Base-by-base conservation (phyloP, 176 grass and related monocot species). In the Poa pratensis region DNA sequence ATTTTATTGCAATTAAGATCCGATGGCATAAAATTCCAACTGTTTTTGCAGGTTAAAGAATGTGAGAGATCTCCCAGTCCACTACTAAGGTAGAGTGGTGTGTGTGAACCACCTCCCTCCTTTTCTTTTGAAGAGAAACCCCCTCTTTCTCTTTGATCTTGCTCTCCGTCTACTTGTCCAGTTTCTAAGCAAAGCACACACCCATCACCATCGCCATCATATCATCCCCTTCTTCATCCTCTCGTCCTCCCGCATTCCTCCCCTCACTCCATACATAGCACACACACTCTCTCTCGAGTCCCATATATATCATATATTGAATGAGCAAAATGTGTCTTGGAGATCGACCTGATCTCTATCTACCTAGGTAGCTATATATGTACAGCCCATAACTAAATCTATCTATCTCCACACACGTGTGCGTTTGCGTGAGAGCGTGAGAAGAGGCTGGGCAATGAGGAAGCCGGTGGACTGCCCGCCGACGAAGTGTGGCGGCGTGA, bases 161-260 rank as follows among this genome's bases (percentile, higher is more conserved):
- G 39, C 87, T 87, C 76, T 70, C 46, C 37, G 55, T 69, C 72
- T 71, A 70, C 73, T 98, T 94, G 81, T 92, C 90, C 84, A 82
- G 49, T 88, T 98, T 99, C 72, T 87, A 99, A 95, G 96, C 93
- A 99, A 96, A 94, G 93, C 90, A 88, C 89, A 84, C 60, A 19
- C 87, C 87, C 79, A 80, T 94, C 91, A 50, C 90, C 91, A 94
- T 95, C 93, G 77, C 86, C 88, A 92, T 98, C 88, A 89, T 96
- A 83, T 90, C 78, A 92, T 89, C 86, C 78, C 37, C 90, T 84
- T 71, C 86, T 82, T 87, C 83, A 48, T 43, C 86, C 60, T 72
- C 72, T 52, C 10, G 11, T 17, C 42, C 24, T 62, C 46, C 18
- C n/a, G 59, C 17, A 8, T 80, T 75, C 69, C 26, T 66, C 74